Conservation (phyloP, 2,329 filamentous ascomycete genomes). For the Cladosporium sphaerospermum region DNA sequence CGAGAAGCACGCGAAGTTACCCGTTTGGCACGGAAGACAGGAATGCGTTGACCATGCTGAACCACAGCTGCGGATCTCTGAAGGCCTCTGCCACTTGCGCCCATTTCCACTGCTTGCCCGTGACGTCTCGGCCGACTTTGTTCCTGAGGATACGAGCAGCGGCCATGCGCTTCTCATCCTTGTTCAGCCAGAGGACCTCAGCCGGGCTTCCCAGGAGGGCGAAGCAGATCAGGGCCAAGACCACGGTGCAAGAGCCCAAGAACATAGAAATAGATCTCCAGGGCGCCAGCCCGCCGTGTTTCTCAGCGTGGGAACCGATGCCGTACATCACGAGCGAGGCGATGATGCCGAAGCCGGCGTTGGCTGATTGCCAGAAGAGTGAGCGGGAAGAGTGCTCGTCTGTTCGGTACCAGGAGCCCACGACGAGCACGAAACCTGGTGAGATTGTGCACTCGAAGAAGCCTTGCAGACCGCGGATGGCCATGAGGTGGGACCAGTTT, state of each 20-base stretch:
- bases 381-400: conserved; percentile 32
- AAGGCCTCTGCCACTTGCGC: conserved; percentile 24
- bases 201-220: conserved; percentile 24
- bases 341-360: conserved; percentile 28
- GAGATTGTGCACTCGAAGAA: conserved; percentile 35
- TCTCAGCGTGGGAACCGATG: conserved; percentile 21
- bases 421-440: conserved; percentile 31
- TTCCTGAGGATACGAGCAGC: conserved; percentile 26
- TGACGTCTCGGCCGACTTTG: conserved; percentile 27
- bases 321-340: conserved; percentile 23
- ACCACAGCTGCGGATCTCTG: conserved; percentile 24
- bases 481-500: conserved; percentile 32
- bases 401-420: conserved; percentile 31
- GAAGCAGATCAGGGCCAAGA: conserved; percentile 25
- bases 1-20: not conserved
- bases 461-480: conserved; percentile 31
- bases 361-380: conserved; percentile 34
- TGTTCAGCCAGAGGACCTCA: conserved; percentile 24
- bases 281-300: conserved; percentile 21
- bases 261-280: conserved; percentile 28
- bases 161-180: conserved; percentile 24
- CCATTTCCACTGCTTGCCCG: conserved; percentile 26
- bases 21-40: conserved; percentile 24
- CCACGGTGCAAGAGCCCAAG: conserved; percentile 21
- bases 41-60: conserved; percentile 26